phyloP scores from a whole-genome alignment of 1,139 yeast genomes.

The Pichiaceae sp. region DNA sequence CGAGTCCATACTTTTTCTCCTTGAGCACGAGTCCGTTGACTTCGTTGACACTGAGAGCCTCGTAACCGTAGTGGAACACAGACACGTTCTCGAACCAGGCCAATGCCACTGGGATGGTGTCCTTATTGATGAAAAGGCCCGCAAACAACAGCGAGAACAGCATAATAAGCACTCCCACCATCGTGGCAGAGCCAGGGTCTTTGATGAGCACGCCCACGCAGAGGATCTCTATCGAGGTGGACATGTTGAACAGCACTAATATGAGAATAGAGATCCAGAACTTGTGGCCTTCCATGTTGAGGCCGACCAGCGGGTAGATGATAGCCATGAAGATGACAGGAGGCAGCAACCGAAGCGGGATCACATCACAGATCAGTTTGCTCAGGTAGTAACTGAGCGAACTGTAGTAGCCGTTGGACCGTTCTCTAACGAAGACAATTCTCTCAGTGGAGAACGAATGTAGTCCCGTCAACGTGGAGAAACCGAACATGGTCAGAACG shows the following conservation, averaged over 20 bases:
- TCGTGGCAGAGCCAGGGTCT: slow-evolving; percentile 91
- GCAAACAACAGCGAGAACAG: slow-evolving; percentile 84
- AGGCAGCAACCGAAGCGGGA: slow-evolving; percentile 85
- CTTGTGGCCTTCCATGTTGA: slow-evolving; percentile 72
- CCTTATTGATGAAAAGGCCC: slow-evolving; percentile 82
- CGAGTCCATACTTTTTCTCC: slow-evolving; percentile 85
- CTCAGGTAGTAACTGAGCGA: slow-evolving; percentile 80
- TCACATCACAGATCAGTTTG: slow-evolving; percentile 79
- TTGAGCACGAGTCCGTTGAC: slow-evolving; percentile 79
- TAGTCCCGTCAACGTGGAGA: slow-evolving; percentile 83
- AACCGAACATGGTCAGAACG: slow-evolving; percentile 83
- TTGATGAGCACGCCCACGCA: slow-evolving; percentile 79
- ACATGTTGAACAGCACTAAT: slow-evolving; percentile 73
- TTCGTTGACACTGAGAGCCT: slow-evolving; percentile 84
- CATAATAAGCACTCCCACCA: slow-evolving; percentile 76
- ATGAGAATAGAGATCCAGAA: slow-evolving; percentile 64
- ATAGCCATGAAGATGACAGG: slow-evolving; percentile 78
- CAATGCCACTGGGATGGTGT: slow-evolving; percentile 61
- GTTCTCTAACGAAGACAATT: slow-evolving; percentile 79
- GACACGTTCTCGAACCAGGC: slow-evolving; percentile 80
- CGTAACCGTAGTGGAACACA: slow-evolving; percentile 92
- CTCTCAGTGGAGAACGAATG: slow-evolving; percentile 85
- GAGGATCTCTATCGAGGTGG: slow-evolving; percentile 77
- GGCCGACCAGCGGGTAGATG: slow-evolving; percentile 86
- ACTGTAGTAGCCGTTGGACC: slow-evolving; percentile 88